Conservation (phyloP, 169 alveolate genomes). For the Sarcocystis neurona region DNA sequence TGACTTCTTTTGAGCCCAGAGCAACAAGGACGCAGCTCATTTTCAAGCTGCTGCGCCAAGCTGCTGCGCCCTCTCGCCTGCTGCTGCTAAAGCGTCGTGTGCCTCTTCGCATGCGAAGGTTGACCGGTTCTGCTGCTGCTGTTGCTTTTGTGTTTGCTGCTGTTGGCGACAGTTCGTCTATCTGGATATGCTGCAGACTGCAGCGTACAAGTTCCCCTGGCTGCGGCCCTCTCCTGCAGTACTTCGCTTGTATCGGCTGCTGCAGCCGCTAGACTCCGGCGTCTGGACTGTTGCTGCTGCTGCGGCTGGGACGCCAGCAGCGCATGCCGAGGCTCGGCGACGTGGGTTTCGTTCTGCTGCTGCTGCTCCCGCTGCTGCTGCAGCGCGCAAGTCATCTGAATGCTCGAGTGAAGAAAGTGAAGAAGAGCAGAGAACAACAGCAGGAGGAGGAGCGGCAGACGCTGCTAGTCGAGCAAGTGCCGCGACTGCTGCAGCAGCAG, state of each 20-base stretch:
- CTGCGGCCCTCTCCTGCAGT: constrained; percentile 13
- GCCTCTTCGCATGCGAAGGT: background rate
- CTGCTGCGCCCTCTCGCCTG: constrained; percentile 15
- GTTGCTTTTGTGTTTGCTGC: background rate
- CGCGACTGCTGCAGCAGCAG: background rate
- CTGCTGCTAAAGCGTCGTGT: background rate
- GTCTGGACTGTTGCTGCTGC: constrained; percentile 23
- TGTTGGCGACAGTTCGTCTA: constrained; percentile 31
- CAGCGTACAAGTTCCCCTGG: too few species aligned
- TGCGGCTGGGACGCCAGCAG: background rate
- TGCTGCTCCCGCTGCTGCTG: constrained; percentile 8
- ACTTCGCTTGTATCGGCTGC: constrained; percentile 9
- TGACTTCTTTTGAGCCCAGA: too few species aligned
- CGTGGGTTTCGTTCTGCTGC: background rate
- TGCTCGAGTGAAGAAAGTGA: background rate
- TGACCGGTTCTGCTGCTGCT: background rate
- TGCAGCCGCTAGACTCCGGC: background rate
- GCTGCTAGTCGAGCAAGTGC: background rate
- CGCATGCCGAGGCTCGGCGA: background rate
- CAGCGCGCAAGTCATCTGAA: background rate
- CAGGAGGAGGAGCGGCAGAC: constrained; percentile 9
- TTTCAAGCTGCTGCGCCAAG: too few species aligned
- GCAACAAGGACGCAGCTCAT: too few species aligned
- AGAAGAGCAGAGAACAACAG: background rate
- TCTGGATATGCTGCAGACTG: constrained; percentile 19